Base-by-base conservation (phyloP, 352 stramenopile genomes). In the Peronospora farinosa region DNA sequence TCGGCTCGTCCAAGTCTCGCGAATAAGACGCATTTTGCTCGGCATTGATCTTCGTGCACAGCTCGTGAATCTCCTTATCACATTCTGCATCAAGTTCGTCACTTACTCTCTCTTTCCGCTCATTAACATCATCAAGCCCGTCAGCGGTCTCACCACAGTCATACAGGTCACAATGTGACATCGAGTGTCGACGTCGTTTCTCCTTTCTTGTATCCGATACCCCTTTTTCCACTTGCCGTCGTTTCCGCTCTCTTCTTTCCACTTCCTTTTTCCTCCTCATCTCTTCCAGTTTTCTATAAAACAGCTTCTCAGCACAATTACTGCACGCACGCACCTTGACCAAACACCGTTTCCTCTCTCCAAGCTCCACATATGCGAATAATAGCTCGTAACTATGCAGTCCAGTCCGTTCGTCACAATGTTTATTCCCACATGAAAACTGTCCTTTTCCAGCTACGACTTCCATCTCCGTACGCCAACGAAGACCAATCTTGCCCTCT, bases 341-440 rank as follows among this genome's bases (percentile, higher is more conserved):
- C 15, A 94, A 67, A 43, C 74, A 86, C 27, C 57, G 65, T 57
- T 92, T 92, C 49, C 55, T 61, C 40, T 77, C 52, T 19, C 63
- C 66, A 7, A 88, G 51, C 56, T 94, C 84, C 9, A 68, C 43
- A 40, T 94, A 94, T 25, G 67, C 64, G 53, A 94, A 94, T 30
- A 86, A 53, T 51, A 94, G 54, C 62, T 94, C 84, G 55, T 89
- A 92, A 50, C 74, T 90, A 43, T 71, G 69, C 35, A 94, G 54
- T 13, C 27, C 52, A 1, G 25, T 15, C 2, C 38, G 63, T n/a
- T 48, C 56, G 37, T 85, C 64, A 57, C 84, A 94, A n/a, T 35
- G 31, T 32, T 87, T 86, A 54, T 84, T 87, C 27, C 77, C 84
- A 53, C 84, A 94, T 5, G 64, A 54, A 56, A 90, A 89, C 58